Evolutionary conservation across 768 basidiomycete genomes (phyloP).

Genomic region (Trametes cingulata): DNA sequence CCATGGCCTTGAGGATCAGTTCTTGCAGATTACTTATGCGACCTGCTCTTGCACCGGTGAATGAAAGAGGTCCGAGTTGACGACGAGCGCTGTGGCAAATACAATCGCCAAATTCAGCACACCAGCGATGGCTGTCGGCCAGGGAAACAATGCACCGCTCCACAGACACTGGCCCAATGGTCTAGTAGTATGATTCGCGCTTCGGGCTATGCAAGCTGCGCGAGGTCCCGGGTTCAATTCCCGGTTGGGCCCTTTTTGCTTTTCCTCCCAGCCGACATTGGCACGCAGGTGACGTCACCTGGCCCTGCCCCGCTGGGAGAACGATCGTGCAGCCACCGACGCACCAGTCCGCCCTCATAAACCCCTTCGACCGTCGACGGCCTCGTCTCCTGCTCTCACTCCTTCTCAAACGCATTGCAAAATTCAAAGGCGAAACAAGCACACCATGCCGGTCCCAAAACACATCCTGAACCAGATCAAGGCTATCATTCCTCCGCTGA

Average conservation of each 20-base stretch:
- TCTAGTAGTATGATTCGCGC: slow-evolving; percentile 18
- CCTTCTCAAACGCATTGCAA: neutral
- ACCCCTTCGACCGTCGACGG: neutral
- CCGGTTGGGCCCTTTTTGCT: slow-evolving; percentile 14
- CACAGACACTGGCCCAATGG: slow-evolving; percentile 5
- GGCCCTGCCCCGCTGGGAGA: neutral
- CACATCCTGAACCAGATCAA: slow-evolving; percentile 70
- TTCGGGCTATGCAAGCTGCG: slow-evolving; percentile 2
- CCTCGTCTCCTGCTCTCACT: neutral
- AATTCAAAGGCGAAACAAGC: neutral
- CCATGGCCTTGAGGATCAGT: too few relatives aligned
- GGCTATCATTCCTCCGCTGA: slow-evolving; percentile 86
- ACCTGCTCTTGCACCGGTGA: too few relatives aligned
- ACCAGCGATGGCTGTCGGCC: too few relatives aligned
- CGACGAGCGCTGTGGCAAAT: too few relatives aligned
- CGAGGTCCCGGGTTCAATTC: slow-evolving; percentile 17
- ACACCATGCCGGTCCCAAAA: slow-evolving; percentile 60
- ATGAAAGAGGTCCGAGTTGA: too few relatives aligned
- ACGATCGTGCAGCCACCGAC: neutral
- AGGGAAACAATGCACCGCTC: neutral
- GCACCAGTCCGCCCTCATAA: neutral
- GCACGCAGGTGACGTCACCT: neutral
- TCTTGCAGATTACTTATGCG: too few relatives aligned
- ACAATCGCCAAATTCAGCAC: too few relatives aligned
- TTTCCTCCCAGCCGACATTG: too few relatives aligned